Evolutionary conservation across 139 green algal genomes (phyloP), one percentile per base, ranked within the genome.

Genomic region (Monoraphidium neglectum): DNA sequence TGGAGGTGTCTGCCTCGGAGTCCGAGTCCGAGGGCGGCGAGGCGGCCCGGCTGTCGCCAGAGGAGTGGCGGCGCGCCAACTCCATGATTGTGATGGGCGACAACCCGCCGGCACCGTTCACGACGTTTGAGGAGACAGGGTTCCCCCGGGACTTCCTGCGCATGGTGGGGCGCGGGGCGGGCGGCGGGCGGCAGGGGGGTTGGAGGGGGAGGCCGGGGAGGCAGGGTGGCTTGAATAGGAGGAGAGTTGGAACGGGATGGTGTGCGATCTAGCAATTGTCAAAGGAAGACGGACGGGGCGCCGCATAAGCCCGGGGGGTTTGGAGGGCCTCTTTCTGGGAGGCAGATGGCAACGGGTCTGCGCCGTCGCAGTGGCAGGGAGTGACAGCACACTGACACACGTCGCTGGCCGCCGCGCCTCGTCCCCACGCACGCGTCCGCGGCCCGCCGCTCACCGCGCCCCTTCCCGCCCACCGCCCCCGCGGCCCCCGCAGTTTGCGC

Each of bases 141-240:
- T 90, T 92, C 61, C 66, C 88, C 28, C 30, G 3, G 3, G 62
- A 82, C 46, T 84, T 94, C 61, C 73, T 92, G 78, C 77, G 84
- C 60, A 86, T 87, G 76, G 84, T 92, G 33, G 59, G n/a, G n/a
- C n/a, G 66, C 30, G 8, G 8, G n/a, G 40, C 21, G 26, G 24
- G 26, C 59, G 24, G 24, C 12, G 12, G 1, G 4, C 21, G 23
- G 23, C n/a, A 59, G 5, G 30, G 57, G 26, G n/a, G 61, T 28
- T 54, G 26, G 18, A 13, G 57, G n/a, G 12, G 12, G 6, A 37
- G 57, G 57, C 57, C n/a, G 26, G 12, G 5, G 10, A 65, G 6
- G 57, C 6, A 8, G 10, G 8, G 57, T 8, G 12, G 26, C 32
- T 24, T 28, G 26, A 12, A 21, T 24, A 37, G n/a, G 10, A 65